A percentile compares a stretch with the other conserved stretches of the same genome.
phyloP scores from a whole-genome alignment of 2,329 filamentous ascomycete genomes.

The Monilinia fructicola region DNA sequence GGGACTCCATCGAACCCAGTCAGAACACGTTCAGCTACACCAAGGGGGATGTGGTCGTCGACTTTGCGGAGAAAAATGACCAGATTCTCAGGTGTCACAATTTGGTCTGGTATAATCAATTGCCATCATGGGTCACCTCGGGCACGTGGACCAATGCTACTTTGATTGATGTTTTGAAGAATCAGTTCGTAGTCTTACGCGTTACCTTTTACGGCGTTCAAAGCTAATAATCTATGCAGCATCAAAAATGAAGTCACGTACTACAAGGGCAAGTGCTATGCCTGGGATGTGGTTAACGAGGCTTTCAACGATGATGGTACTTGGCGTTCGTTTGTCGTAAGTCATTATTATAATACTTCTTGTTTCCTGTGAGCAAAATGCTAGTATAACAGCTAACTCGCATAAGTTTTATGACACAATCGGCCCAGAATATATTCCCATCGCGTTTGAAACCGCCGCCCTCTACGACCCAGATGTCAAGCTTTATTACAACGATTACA shows the following conservation, averaged over 20 bases:
- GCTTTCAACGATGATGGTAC: conserved; percentile 58
- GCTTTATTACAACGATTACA: conserved; percentile 56
- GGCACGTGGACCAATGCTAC: conserved; percentile 58
- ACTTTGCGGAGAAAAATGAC: conserved; percentile 49
- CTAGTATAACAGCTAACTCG: not conserved
- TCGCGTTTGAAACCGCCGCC: conserved; percentile 37
- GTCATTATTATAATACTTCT: conserved; percentile 53
- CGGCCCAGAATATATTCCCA: conserved; percentile 53
- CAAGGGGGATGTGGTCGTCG: conserved; percentile 54
- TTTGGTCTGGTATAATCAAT: conserved; percentile 51
- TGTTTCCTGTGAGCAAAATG: conserved; percentile 29
- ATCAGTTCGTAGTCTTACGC: conserved; percentile 44
- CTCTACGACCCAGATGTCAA: conserved; percentile 35
- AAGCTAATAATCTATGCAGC: conserved; percentile 22
- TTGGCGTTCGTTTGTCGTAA: conserved; percentile 49
- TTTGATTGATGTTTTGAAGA: conserved; percentile 56
- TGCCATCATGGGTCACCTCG: conserved; percentile 53
- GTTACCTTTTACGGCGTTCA: not conserved
- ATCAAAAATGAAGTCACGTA: conserved; percentile 59
- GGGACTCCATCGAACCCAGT: conserved; percentile 59
- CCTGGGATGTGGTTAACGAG: conserved; percentile 69
- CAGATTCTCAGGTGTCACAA: conserved; percentile 64
- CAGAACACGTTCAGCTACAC: conserved; percentile 58
- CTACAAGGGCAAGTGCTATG: conserved; percentile 60
- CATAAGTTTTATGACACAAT: conserved; percentile 28